Conservation (phyloP, 164 flowering plant genomes). For the Vitis cinerea region DNA sequence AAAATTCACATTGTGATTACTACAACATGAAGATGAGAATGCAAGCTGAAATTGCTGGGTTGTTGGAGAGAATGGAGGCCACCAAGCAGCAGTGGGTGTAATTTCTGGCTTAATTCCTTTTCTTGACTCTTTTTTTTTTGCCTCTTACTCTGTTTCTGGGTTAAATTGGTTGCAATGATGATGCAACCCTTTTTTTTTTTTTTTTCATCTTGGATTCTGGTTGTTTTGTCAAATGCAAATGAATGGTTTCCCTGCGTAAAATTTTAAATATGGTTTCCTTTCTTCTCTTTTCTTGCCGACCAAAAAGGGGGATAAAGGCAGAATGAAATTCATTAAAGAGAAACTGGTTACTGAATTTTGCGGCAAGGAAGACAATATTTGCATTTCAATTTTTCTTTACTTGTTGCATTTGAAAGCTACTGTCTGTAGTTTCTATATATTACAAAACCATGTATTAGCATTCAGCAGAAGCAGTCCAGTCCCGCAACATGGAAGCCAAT, state of each 20-base stretch:
- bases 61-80: conserved; percentile 87
- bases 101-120: background rate
- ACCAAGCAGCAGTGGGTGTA: conserved; percentile 82
- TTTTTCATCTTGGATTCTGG: conserved; percentile 2
- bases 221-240: conserved; percentile 6
- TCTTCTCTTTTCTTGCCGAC: background rate
- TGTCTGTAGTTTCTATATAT: no score
- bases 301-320: background rate
- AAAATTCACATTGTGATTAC: conserved; percentile 77
- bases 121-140: background rate
- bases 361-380: no score
- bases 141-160: background rate
- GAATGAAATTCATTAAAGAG: background rate
- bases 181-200: conserved; percentile 2
- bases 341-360: no score
- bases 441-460: no score
- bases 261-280: background rate
- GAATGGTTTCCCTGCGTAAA: background rate
- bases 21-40: conserved; percentile 88
- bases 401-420: no score
- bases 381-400: no score
- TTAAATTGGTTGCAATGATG: conserved; percentile 1
- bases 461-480: no score
- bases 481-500: no score
- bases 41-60: conserved; percentile 83